These are phyloP conservation scores for Entelexis sorbosivorans DNA, from an alignment of 1,139 yeast genomes.

Conservation along the genomic window DNA sequence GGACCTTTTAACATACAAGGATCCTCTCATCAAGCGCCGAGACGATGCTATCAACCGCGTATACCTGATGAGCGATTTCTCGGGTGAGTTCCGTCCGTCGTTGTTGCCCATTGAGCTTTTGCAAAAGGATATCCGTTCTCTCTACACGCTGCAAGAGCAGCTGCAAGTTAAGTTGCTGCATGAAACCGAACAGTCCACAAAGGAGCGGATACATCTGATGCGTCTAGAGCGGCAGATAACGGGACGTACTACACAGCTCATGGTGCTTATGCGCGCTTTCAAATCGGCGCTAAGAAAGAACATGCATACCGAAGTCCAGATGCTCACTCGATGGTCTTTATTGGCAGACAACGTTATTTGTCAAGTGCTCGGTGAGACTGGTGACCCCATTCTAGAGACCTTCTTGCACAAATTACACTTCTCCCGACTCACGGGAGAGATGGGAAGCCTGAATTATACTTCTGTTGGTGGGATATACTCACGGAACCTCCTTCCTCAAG, in stretches of 20 bases:
- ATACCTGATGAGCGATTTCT: constrained; percentile 55
- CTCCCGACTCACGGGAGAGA: constrained; percentile 52
- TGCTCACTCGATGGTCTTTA: constrained; percentile 47
- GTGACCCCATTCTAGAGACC: constrained; percentile 61
- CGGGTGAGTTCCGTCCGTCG: constrained; percentile 45
- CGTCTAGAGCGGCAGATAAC: constrained; percentile 48
- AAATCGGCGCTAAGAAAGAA: constrained; percentile 40
- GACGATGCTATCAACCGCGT: constrained; percentile 55
- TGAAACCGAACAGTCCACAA: background rate
- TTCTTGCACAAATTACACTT: constrained; percentile 55
- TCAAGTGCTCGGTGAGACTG: constrained; percentile 52
- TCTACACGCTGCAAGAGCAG: constrained; percentile 39
- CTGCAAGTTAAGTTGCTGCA: constrained; percentile 27
- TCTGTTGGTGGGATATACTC: constrained; percentile 58
- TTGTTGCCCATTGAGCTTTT: constrained; percentile 43
- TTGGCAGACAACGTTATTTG: constrained; percentile 62
- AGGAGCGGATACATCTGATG: constrained; percentile 24
- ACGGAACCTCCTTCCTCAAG: constrained; percentile 49
- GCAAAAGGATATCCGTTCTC: constrained; percentile 44
- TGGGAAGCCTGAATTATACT: constrained; percentile 50
- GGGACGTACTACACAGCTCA: constrained; percentile 46
- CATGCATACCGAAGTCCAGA: constrained; percentile 33
- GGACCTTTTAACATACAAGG: constrained; percentile 56
- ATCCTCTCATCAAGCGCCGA: constrained; percentile 47
- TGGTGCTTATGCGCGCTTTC: constrained; percentile 57